These are phyloP conservation scores for Globisporangium spinosum DNA, from an alignment of 352 stramenopile species.

Conservation along the genomic window DNA sequence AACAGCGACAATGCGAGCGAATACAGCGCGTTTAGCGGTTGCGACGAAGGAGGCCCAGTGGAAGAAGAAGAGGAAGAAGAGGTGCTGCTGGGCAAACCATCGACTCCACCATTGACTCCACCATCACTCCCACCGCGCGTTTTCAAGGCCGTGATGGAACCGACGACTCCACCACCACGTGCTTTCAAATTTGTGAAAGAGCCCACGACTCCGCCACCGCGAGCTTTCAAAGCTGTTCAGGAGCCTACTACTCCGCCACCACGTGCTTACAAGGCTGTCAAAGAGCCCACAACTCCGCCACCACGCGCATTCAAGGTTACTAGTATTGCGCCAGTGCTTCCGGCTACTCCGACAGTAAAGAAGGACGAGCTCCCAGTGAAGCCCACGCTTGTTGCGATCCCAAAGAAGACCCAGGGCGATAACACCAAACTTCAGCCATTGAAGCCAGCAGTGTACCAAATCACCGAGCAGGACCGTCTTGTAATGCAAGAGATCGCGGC, in stretches of 20 bases:
- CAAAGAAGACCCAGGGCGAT: background rate
- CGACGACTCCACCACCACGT: background rate
- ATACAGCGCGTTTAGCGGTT: constrained; percentile 11
- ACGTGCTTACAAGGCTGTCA: background rate
- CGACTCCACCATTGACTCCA: background rate
- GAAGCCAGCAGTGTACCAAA: constrained; percentile 29
- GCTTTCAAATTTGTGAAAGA: background rate
- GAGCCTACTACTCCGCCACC: background rate
- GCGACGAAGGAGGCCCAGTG: constrained; percentile 27
- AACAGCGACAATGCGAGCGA: constrained; percentile 14
- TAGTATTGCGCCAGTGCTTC: background rate
- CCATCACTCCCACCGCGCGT: too few relatives aligned
- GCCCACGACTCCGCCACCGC: background rate
- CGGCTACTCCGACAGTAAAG: background rate
- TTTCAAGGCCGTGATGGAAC: background rate
- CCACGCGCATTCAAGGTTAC: background rate
- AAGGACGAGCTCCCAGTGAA: background rate
- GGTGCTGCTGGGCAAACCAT: background rate
- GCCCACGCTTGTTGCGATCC: background rate
- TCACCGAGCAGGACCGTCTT: constrained; percentile 29
- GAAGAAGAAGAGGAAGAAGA: constrained; percentile 9
- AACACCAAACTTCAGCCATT: background rate
- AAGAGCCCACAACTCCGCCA: background rate
- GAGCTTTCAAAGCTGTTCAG: background rate
- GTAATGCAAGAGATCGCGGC: constrained; percentile 42